Evolutionary conservation across 805 yeast species (phyloP), one percentile per base, ranked within the genome.

Genomic region (Kodamaea kakaduensis): DNA sequence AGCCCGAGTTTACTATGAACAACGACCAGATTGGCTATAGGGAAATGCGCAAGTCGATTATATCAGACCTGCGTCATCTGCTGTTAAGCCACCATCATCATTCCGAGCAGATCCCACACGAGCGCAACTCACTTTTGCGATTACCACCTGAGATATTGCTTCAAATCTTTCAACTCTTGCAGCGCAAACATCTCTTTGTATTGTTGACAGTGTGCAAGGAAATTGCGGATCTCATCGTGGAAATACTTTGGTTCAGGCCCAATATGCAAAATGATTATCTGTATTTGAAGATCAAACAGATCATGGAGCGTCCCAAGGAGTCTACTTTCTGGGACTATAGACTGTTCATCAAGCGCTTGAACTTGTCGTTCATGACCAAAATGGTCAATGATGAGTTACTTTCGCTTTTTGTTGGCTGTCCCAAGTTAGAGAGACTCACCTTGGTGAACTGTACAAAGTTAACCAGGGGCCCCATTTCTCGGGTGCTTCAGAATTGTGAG

Each of bases 191-290:
- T 47, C 61, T 80, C 40, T 77, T 76, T 17, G 67, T 77, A 9
- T 58, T 82, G 15, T 62, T 86, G 42, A 69, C 86, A 1, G 89
- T 86, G 6, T 88, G 95, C 59, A 78, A 77, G 48, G 73, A 78
- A 42, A 88, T 95, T 83, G 84, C 88, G 8, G 75, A 77, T 45
- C 66, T 84, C 26, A 78, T 84, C 9, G 78, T 87, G 8, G 95
- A 85, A 49, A 69, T 81, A 26, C 64, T 89, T 19, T 89, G 96
- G 94, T 84, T 85, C 53, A 74, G 97, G 40, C 96, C 97, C 3
- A 75, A 75, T 27, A 69, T 85, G 57, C 75, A 72, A 42, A 67
- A 69, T 41, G 69, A 67, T 30, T 40, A 54, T 2, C 67, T 78
- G 3, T 73, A 77, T 44, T 58, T 59, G 28, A 73, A 74, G 42